Percentiles rank a stretch among this genome's conserved stretches.
Conservation (phyloP, 257 asterid genomes). For the Nicotiana tomentosiformis region DNA sequence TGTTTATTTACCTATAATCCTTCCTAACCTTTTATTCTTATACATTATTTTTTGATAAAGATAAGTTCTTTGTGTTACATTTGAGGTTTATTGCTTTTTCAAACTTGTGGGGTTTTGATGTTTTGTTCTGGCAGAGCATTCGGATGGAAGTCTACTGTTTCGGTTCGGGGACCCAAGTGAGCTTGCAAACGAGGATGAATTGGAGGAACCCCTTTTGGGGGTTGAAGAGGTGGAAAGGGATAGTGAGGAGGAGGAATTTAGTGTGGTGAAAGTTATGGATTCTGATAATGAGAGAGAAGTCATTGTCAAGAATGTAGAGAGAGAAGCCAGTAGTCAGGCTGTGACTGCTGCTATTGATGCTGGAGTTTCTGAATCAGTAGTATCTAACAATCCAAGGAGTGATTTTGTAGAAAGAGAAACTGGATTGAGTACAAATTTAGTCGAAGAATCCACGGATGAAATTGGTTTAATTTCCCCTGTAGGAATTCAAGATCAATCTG, state of each 20-base stretch:
- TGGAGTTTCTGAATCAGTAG: constrained; percentile 10
- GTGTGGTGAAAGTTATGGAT: constrained; percentile 29
- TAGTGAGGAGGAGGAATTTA: constrained; percentile 13
- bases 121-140: constrained; percentile 53
- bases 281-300: constrained; percentile 26
- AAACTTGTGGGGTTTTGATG: constrained; percentile 17
- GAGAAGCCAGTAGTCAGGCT: constrained; percentile 12
- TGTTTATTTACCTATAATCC: neutral
- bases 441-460: neutral
- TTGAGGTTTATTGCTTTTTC: neutral
- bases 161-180: constrained; percentile 71
- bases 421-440: constrained; percentile 5
- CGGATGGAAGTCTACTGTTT: constrained; percentile 74
- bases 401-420: constrained; percentile 16
- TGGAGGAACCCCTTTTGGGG: constrained; percentile 27
- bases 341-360: constrained; percentile 20
- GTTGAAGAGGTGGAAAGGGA: constrained; percentile 26
- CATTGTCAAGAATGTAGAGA: constrained; percentile 20
- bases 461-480: neutral
- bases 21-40: neutral
- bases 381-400: constrained; percentile 5
- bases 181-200: constrained; percentile 27
- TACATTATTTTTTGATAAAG: neutral
- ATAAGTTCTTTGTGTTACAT: neutral
- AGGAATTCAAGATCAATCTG: constrained; percentile 3